Conservation (phyloP, 164 flowering plant genomes). For the Saururus chinensis region DNA sequence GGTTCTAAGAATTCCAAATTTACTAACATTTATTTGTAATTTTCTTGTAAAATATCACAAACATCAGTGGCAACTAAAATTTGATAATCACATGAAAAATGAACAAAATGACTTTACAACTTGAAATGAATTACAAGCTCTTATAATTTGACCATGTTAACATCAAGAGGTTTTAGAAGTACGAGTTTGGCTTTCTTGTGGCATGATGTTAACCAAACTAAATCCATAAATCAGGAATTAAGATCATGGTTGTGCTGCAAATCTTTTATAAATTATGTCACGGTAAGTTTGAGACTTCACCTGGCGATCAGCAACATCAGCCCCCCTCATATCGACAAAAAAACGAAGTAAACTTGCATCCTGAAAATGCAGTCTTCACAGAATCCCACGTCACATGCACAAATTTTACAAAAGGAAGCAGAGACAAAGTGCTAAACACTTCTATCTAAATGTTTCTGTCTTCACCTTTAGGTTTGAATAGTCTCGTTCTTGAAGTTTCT, state of each 20-base stretch:
- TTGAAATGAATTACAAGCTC: too few relatives aligned
- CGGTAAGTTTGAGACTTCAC: conserved; percentile 20
- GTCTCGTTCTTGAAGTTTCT: conserved; percentile 89
- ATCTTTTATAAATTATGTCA: too few relatives aligned
- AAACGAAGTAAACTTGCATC: conserved; percentile 96
- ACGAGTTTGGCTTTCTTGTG: too few relatives aligned
- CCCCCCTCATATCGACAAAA: conserved; percentile 96
- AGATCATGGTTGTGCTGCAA: too few relatives aligned
- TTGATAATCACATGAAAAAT: too few relatives aligned
- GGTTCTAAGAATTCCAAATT: background rate
- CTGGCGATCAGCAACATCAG: conserved; percentile 88
- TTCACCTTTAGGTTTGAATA: conserved; percentile 72
- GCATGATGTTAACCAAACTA: too few relatives aligned
- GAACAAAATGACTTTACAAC: too few relatives aligned
- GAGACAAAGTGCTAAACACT: background rate
- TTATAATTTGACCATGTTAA: too few relatives aligned
- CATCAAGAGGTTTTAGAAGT: too few relatives aligned
- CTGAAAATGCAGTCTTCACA: conserved; percentile 35
- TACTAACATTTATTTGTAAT: background rate
- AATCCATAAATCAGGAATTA: too few relatives aligned
- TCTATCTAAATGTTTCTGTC: background rate
- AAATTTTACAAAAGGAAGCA: background rate
- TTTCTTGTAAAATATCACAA: too few relatives aligned
- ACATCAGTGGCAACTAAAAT: too few relatives aligned
- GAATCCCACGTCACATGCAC: background rate